Conservation (phyloP, 305 asterid genomes). For the Stenogyne calaminthoides region DNA sequence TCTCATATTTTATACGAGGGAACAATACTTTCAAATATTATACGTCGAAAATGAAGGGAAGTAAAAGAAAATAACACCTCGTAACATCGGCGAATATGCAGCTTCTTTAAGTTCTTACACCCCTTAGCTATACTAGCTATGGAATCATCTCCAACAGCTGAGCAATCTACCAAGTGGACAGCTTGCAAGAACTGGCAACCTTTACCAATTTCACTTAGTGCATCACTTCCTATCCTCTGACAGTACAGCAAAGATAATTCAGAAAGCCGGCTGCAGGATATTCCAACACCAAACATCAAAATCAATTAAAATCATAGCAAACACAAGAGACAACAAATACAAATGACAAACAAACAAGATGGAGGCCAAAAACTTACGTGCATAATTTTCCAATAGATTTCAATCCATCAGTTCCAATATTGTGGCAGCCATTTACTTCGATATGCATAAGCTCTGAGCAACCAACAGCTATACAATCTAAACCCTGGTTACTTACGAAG, state of each 20-base stretch:
- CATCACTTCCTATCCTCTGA: constrained; percentile 68
- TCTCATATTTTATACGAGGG: neutral
- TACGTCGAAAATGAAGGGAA: neutral
- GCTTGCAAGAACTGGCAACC: constrained; percentile 93
- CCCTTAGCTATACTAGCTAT: constrained; percentile 77
- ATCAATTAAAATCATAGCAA: constrained; percentile 5
- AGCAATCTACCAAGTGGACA: constrained; percentile 91
- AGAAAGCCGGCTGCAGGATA: constrained; percentile 62
- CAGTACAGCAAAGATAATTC: constrained; percentile 83
- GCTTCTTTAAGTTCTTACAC: constrained; percentile 74
- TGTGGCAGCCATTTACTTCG: constrained; percentile 95
- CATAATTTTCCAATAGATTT: constrained; percentile 75
- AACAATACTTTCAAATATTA: neutral
- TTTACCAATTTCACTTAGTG: constrained; percentile 75
- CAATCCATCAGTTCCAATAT: constrained; percentile 77
- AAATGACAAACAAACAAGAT: constrained; percentile 29
- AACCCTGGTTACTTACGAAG: constrained; percentile 64
- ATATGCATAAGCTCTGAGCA: constrained; percentile 84
- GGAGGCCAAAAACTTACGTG: constrained; percentile 46
- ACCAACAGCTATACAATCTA: constrained; percentile 73
- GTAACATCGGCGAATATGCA: constrained; percentile 89
- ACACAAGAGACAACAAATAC: neutral
- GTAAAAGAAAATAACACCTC: constrained; percentile 50
- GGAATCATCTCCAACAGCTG: constrained; percentile 82
- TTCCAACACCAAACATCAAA: constrained; percentile 32